Percentiles rank a stretch among this genome's conserved stretches.
Evolutionary conservation across 1,284 basidiomycete species (phyloP).

Genomic region (Entoloma clypeatum): DNA sequence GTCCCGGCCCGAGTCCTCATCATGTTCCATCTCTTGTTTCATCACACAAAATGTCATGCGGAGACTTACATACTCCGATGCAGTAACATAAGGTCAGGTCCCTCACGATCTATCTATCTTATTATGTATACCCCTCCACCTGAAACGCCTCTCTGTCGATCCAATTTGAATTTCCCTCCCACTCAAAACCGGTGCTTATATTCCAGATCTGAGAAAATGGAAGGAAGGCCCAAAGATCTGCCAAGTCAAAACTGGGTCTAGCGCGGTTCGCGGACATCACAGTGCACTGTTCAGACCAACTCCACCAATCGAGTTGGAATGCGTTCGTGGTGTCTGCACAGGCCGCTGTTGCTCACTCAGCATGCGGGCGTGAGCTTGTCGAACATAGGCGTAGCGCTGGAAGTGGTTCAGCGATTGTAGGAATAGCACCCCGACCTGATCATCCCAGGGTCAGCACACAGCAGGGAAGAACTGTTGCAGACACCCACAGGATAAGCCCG

Average conservation of each 20-base stretch:
- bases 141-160: too few relatives aligned
- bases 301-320: slow-evolving; percentile 31
- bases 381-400: slow-evolving; percentile 82
- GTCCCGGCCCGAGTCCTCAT: too few relatives aligned
- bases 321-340: slow-evolving; percentile 21
- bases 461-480: slow-evolving; percentile 7
- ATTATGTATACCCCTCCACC: too few relatives aligned
- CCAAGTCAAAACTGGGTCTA: too few relatives aligned
- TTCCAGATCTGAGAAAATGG: too few relatives aligned
- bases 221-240: neutral
- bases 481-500: slow-evolving; percentile 68
- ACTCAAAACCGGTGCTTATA: neutral
- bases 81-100: too few relatives aligned
- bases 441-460: slow-evolving; percentile 7
- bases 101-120: too few relatives aligned
- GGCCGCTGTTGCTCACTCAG: slow-evolving; percentile 39
- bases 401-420: slow-evolving; percentile 87
- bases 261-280: slow-evolving; percentile 12
- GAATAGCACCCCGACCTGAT: slow-evolving; percentile 81
- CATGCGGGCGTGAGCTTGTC: slow-evolving; percentile 58
- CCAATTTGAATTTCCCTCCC: too few relatives aligned
- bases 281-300: slow-evolving; percentile 27
- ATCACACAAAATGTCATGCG: too few relatives aligned
- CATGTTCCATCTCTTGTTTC: too few relatives aligned
- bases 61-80: too few relatives aligned